phyloP scores from a whole-genome alignment of 306 rosid species.

The Pyrus betulifolia region DNA sequence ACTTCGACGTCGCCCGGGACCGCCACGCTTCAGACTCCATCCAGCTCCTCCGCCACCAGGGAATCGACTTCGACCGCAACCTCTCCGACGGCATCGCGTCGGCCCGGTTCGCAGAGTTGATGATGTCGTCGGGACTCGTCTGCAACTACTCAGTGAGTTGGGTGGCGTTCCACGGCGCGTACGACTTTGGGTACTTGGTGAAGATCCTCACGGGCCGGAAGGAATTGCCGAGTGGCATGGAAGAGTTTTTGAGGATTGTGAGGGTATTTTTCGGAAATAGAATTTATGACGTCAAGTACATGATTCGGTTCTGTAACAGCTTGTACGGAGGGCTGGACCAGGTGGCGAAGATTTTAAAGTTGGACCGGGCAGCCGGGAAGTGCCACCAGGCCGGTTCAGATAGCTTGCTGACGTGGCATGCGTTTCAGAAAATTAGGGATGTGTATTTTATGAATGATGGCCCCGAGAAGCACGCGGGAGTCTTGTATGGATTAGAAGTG shows the following conservation, averaged over 20 bases:
- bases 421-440: constrained; percentile 49
- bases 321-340: constrained; percentile 68
- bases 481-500: constrained; percentile 48
- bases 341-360: constrained; percentile 38
- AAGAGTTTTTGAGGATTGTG: constrained; percentile 28
- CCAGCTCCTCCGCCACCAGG: constrained; percentile 48
- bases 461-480: constrained; percentile 49
- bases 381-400: constrained; percentile 81
- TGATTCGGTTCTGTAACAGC: constrained; percentile 50
- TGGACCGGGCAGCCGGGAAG: constrained; percentile 60
- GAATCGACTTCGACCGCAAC: constrained; percentile 51
- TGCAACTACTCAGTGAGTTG: constrained; percentile 49
- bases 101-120: constrained; percentile 29
- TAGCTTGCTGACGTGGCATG: constrained; percentile 63
- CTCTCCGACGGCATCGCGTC: constrained; percentile 35
- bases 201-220: constrained; percentile 45
- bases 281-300: constrained; percentile 56
- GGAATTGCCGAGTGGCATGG: constrained; percentile 26
- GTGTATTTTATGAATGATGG: constrained; percentile 29
- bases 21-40: constrained; percentile 47
- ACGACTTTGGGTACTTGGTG: constrained; percentile 62
- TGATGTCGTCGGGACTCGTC: constrained; percentile 59
- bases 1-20: constrained; percentile 43
- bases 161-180: constrained; percentile 73
- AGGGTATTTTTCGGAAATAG: constrained; percentile 39